Conservation (phyloP, 305 asterid genomes). For the Petunia hybrid region DNA sequence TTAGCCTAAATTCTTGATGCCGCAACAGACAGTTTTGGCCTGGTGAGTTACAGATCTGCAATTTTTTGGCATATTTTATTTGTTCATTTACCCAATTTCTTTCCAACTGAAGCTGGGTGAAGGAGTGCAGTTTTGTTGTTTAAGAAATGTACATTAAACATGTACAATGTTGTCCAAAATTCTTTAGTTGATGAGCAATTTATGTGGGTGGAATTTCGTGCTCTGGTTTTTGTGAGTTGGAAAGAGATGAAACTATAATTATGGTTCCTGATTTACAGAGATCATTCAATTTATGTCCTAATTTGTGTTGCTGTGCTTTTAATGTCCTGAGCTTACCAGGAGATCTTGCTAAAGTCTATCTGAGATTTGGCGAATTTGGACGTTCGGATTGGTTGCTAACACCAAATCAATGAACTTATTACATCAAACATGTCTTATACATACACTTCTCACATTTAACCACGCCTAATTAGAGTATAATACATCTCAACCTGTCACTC, state of each 20-base stretch:
- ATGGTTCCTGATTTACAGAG: too few relatives aligned
- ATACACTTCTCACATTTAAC: too few relatives aligned
- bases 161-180: constrained; percentile 30
- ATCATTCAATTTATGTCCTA: too few relatives aligned
- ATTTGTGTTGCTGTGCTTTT: too few relatives aligned
- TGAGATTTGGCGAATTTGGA: too few relatives aligned
- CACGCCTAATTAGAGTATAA: too few relatives aligned
- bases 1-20: constrained; percentile 30
- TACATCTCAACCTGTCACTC: too few relatives aligned
- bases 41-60: constrained; percentile 31
- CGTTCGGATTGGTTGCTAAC: too few relatives aligned
- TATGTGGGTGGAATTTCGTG: constrained; percentile 8
- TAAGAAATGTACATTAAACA: constrained; percentile 10
- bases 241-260: neutral
- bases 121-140: constrained; percentile 22
- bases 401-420: too few relatives aligned
- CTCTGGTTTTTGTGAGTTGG: neutral
- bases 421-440: too few relatives aligned
- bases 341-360: too few relatives aligned
- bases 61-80: constrained; percentile 33
- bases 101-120: constrained; percentile 1
- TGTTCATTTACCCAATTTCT: constrained; percentile 17
- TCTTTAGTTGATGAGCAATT: constrained; percentile 23
- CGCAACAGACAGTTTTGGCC: constrained; percentile 4
- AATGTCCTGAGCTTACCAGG: too few relatives aligned